These are phyloP conservation scores for Solanum paucissectum DNA, from an alignment of 257 asterid species.

Conservation along the genomic window DNA sequence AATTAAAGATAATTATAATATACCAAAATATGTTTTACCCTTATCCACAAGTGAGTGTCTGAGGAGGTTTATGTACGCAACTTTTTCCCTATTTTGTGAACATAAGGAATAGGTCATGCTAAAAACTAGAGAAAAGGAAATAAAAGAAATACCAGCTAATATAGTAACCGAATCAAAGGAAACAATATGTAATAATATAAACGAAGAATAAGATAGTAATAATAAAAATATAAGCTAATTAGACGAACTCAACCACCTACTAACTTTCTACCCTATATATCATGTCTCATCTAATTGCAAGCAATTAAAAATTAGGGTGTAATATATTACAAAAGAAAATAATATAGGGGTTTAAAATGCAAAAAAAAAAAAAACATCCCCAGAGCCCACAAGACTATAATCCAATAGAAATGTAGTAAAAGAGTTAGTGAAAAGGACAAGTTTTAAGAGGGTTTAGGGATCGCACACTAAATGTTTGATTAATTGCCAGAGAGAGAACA, in stretches of 20 bases:
- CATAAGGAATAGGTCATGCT: background rate
- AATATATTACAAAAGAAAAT: background rate
- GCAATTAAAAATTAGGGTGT: background rate
- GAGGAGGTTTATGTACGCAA: background rate
- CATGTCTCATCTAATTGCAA: background rate
- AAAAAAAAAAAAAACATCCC: background rate
- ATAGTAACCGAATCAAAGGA: background rate
- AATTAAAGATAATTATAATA: background rate
- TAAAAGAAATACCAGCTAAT: background rate
- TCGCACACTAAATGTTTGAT: background rate
- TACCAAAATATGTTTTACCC: background rate
- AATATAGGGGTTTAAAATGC: background rate
- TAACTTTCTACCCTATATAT: background rate
- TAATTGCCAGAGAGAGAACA: slow-evolving; percentile 18
- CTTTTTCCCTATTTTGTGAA: background rate
- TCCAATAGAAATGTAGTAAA: background rate
- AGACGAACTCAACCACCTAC: background rate
- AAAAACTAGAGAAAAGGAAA: background rate
- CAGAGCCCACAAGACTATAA: background rate
- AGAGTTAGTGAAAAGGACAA: background rate
- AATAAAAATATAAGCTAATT: background rate
- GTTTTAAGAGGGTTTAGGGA: background rate
- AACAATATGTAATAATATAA: background rate
- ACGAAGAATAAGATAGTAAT: background rate
- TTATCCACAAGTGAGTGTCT: too few relatives aligned